A percentile compares a stretch with the other conserved stretches of the same genome.
phyloP scores from a whole-genome alignment of 139 green algal species.

The Chlamydomonas sp. region DNA sequence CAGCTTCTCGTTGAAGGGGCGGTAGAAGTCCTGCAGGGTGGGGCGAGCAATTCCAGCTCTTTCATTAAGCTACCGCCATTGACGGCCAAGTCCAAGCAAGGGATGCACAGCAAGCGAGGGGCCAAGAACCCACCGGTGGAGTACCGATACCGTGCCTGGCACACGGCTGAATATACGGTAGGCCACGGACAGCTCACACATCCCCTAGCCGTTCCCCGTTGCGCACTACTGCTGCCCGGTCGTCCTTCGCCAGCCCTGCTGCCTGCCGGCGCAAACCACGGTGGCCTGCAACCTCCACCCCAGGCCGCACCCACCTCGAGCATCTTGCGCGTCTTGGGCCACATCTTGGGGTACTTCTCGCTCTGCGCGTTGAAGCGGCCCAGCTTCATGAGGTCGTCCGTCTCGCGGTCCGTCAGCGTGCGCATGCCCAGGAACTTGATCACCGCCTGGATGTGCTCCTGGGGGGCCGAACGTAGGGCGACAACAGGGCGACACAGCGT shows the following conservation, averaged over 20 bases:
- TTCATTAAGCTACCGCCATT: too few relatives aligned
- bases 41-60: too few relatives aligned
- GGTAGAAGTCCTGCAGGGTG: conserved; percentile 44
- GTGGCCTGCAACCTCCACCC: too few relatives aligned
- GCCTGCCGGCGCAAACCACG: too few relatives aligned
- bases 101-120: too few relatives aligned
- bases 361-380: conserved; percentile 47
- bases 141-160: too few relatives aligned
- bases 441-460: conserved; percentile 55
- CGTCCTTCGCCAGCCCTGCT: background rate
- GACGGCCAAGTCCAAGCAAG: too few relatives aligned
- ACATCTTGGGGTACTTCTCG: conserved; percentile 47
- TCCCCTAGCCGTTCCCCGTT: too few relatives aligned
- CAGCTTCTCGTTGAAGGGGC: conserved; percentile 54
- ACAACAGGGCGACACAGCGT: background rate
- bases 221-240: background rate
- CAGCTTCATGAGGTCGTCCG: conserved; percentile 21
- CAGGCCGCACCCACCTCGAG: conserved; percentile 17
- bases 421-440: conserved; percentile 51
- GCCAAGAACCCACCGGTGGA: too few relatives aligned
- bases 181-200: too few relatives aligned
- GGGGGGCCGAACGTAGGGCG: background rate
- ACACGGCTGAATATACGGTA: too few relatives aligned
- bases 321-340: conserved; percentile 41
- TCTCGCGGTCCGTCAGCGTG: conserved; percentile 44